phyloP scores from a whole-genome alignment of 306 rosid species.

The Notholithocarpus densiflorus region DNA sequence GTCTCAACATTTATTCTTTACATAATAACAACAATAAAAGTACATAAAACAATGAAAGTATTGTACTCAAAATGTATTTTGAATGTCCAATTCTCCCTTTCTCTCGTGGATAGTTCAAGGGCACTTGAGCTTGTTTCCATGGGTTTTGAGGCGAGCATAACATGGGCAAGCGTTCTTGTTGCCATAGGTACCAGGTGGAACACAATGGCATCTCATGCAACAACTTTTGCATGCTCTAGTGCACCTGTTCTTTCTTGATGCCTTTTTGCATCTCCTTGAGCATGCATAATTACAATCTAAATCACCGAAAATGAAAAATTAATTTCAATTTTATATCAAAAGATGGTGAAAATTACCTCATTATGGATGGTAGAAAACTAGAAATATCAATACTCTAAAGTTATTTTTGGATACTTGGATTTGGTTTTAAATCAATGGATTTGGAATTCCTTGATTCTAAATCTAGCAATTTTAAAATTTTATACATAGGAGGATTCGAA shows the following conservation, averaged over 20 bases:
- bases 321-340: no score
- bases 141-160: constrained; percentile 60
- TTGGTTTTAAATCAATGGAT: no score
- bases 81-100: not conserved
- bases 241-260: constrained; percentile 45
- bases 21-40: no score
- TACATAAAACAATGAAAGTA: not conserved
- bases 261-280: constrained; percentile 46
- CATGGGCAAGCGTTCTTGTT: constrained; percentile 50
- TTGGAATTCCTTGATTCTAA: no score
- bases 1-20: no score
- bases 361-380: no score
- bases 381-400: no score
- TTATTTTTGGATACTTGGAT: no score
- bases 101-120: constrained; percentile 27
- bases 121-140: constrained; percentile 54
- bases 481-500: no score
- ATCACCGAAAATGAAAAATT: no score
- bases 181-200: constrained; percentile 63
- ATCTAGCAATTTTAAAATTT: no score
- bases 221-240: constrained; percentile 49
- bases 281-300: constrained; percentile 50
- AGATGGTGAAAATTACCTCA: no score
- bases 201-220: constrained; percentile 55
- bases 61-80: not conserved